Conservation (phyloP, 2,329 filamentous ascomycete species). For the Fusarium sp. region DNA sequence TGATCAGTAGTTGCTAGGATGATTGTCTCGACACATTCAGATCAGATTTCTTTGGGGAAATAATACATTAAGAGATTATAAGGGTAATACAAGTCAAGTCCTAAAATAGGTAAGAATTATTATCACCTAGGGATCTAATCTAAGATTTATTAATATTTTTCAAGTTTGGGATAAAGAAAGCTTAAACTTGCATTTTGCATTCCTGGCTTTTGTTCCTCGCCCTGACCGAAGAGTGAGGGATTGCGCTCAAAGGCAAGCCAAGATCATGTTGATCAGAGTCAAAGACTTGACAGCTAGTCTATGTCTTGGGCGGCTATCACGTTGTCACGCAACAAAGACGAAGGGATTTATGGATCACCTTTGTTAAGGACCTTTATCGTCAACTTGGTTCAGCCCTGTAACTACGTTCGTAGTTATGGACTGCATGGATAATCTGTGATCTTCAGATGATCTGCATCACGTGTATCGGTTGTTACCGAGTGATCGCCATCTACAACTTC, state of each 20-base stretch:
- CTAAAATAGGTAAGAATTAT: too few species aligned
- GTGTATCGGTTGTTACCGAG: constrained; percentile 15
- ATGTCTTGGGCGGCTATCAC: not conserved
- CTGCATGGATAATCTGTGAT: not conserved
- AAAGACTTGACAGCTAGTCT: not conserved
- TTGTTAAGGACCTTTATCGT: not conserved
- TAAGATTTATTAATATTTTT: too few species aligned
- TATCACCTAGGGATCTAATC: too few species aligned
- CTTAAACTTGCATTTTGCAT: too few species aligned
- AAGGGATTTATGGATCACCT: not conserved
- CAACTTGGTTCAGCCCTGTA: not conserved
- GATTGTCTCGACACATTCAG: not conserved
- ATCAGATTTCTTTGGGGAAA: too few species aligned
- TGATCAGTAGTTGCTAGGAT: not conserved
- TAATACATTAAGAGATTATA: too few species aligned
- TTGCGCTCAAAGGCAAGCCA: not conserved
- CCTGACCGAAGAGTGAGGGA: not conserved
- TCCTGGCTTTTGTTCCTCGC: not conserved
- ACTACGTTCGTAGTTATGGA: not conserved
- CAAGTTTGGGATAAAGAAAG: too few species aligned
- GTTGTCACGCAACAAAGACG: not conserved
- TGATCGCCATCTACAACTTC: not conserved
- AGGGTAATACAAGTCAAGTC: too few species aligned
- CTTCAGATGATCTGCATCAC: constrained; percentile 19
- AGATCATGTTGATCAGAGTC: not conserved